Evolutionary conservation across 768 basidiomycete species (phyloP).

Genomic region (Amanita rimosa): DNA sequence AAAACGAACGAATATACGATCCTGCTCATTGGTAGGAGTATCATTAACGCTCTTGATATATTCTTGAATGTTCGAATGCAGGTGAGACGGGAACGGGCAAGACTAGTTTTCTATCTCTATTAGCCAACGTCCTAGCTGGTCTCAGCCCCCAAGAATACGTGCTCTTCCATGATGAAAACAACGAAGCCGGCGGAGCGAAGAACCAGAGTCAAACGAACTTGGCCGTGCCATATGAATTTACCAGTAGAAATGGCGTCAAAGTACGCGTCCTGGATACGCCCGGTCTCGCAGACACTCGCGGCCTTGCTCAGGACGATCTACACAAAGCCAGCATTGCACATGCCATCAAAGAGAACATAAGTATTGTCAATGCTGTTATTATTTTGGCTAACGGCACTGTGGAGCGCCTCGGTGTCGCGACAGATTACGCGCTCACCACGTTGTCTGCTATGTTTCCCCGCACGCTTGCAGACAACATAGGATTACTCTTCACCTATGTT

Average conservation of each 20-base stretch:
- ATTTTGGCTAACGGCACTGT: constrained; percentile 17
- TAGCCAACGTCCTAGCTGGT: constrained; percentile 10
- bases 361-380: constrained; percentile 14
- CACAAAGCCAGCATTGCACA: constrained; percentile 16
- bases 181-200: constrained; percentile 6
- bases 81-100: constrained; percentile 13
- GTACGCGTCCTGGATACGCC: constrained; percentile 19
- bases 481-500: constrained; percentile 15
- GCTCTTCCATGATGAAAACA: constrained; percentile 1
- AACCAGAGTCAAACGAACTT: constrained; percentile 10
- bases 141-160: constrained; percentile 1
- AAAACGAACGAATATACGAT: neutral
- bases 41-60: neutral
- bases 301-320: constrained; percentile 13
- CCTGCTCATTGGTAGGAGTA: neutral
- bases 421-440: constrained; percentile 14
- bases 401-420: constrained; percentile 12
- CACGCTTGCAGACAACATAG: constrained; percentile 15
- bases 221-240: constrained; percentile 8
- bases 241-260: constrained; percentile 4
- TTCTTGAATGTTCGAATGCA: neutral
- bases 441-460: constrained; percentile 15
- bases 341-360: constrained; percentile 12
- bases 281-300: constrained; percentile 18
- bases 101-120: constrained; percentile 8